Conservation (phyloP, 2,329 filamentous ascomycete genomes). For the Nakataea oryzae region DNA sequence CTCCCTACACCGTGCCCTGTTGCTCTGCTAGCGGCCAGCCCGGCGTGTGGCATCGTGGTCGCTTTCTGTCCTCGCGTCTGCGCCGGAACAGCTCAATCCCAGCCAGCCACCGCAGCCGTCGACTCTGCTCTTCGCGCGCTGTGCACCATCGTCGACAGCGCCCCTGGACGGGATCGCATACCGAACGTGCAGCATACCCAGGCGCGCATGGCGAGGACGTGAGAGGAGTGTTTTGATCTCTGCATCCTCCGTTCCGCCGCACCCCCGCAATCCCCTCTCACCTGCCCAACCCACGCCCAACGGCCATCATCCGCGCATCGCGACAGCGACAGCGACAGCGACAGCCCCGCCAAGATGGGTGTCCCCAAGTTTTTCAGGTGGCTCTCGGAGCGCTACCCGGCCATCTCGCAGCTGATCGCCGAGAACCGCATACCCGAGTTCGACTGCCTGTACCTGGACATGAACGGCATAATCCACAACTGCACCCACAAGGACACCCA, state of each 20-base stretch:
- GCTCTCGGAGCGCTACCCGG: slow-evolving; percentile 97
- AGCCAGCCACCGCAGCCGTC: background rate
- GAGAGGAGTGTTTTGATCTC: background rate
- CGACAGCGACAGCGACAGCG: background rate
- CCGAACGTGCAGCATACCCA: background rate
- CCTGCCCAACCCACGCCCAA: background rate
- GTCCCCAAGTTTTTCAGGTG: slow-evolving; percentile 93
- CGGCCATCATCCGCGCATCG: background rate
- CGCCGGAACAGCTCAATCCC: background rate
- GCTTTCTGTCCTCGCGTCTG: background rate
- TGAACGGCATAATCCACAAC: slow-evolving; percentile 99
- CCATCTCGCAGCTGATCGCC: slow-evolving; percentile 95
- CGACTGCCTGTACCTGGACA: slow-evolving; percentile 93
- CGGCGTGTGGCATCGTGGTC: background rate
- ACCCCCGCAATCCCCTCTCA: background rate
- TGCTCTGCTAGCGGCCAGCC: background rate
- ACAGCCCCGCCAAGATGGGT: slow-evolving; percentile 19
- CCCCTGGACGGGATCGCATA: background rate
- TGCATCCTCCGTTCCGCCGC: background rate
- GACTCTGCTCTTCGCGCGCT: background rate
- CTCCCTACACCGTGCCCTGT: background rate
- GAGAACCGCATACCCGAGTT: slow-evolving; percentile 99
- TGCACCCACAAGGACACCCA: slow-evolving; percentile 97
- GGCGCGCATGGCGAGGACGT: background rate
- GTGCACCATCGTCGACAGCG: background rate